Conservation (phyloP, 306 rosid species). For the Datisca glomerata region DNA sequence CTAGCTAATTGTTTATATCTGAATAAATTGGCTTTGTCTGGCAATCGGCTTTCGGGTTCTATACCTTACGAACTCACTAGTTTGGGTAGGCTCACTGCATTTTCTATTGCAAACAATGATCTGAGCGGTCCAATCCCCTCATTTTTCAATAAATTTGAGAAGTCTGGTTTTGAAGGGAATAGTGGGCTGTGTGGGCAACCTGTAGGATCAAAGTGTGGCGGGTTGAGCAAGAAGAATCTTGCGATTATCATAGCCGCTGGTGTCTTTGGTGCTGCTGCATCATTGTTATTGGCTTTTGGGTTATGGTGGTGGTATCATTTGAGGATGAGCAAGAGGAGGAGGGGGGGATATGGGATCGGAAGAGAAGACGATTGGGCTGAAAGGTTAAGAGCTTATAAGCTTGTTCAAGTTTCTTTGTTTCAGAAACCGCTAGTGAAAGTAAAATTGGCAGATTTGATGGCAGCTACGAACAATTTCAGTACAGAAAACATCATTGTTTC, state of each 20-base stretch:
- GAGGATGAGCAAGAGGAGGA: slow-evolving; percentile 31
- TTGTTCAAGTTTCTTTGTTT: slow-evolving; percentile 64
- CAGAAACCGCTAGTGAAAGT: slow-evolving; percentile 83
- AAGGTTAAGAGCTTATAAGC: slow-evolving; percentile 54
- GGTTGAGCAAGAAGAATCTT: slow-evolving; percentile 60
- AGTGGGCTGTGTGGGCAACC: slow-evolving; percentile 59
- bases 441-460: slow-evolving; percentile 74
- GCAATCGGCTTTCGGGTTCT: slow-evolving; percentile 37
- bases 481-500: slow-evolving; percentile 35
- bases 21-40: slow-evolving; percentile 29
- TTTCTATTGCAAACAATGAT: slow-evolving; percentile 44
- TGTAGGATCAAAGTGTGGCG: slow-evolving; percentile 65
- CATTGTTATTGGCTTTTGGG: slow-evolving; percentile 70
- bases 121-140: slow-evolving; percentile 44
- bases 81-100: slow-evolving; percentile 34
- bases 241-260: too few relatives aligned
- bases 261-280: too few relatives aligned
- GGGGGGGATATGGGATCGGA: slow-evolving; percentile 24
- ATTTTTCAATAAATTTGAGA: slow-evolving; percentile 12
- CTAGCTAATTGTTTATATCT: slow-evolving; percentile 41
- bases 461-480: slow-evolving; percentile 54
- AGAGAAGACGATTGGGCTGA: slow-evolving; percentile 52
- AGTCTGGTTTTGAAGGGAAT: slow-evolving; percentile 40
- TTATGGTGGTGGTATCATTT: slow-evolving; percentile 86
- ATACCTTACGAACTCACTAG: slow-evolving; percentile 41